Evolutionary conservation across 2,329 filamentous ascomycete genomes (phyloP).

Genomic region (Paecilomyces niveus): DNA sequence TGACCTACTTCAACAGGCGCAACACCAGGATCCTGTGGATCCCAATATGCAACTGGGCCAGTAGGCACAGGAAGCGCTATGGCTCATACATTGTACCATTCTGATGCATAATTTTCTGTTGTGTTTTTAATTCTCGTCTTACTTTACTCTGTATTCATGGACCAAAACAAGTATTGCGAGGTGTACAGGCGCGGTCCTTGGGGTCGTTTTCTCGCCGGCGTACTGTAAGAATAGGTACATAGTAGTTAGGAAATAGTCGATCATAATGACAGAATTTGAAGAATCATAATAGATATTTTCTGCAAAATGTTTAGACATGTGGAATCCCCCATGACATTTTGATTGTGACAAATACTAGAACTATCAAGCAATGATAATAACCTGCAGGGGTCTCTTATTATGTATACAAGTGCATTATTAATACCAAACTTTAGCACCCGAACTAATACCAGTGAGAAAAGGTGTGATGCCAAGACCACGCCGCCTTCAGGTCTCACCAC

Average conservation of each 20-base stretch:
- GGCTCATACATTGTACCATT: background rate
- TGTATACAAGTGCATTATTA: background rate
- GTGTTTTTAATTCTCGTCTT: background rate
- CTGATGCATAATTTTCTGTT: background rate
- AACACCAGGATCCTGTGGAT: slow-evolving; percentile 25
- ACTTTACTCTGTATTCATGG: background rate
- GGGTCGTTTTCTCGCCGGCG: background rate
- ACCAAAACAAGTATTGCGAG: background rate
- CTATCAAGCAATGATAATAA: background rate
- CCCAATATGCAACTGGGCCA: slow-evolving; percentile 29
- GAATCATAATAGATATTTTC: background rate
- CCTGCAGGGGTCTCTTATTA: background rate
- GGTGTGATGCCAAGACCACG: background rate
- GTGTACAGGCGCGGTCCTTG: background rate
- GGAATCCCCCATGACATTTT: background rate
- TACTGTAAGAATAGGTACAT: background rate
- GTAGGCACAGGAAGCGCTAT: slow-evolving; percentile 8
- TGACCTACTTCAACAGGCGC: slow-evolving; percentile 26
- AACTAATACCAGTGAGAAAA: background rate
- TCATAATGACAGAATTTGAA: background rate
- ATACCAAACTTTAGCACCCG: background rate
- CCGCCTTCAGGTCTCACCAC: background rate
- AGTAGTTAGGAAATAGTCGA: background rate
- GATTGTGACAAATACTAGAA: background rate
- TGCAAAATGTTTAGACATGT: background rate